Conservation (phyloP, 2,329 filamentous ascomycete genomes). For the Cladosporium sp. region DNA sequence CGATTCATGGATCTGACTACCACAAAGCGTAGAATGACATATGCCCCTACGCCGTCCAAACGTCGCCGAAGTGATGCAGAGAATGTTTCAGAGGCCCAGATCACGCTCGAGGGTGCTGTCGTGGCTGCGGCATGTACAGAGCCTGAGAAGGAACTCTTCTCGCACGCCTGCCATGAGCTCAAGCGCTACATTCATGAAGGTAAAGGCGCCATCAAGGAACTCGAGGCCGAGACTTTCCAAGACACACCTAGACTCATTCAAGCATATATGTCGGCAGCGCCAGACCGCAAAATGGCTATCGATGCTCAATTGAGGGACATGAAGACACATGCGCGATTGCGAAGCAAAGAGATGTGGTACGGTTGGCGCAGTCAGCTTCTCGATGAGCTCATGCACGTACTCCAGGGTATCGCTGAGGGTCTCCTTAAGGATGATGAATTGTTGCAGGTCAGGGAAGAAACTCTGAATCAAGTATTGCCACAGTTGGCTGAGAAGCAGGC, state of each 20-base stretch:
- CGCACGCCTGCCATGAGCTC: constrained; percentile 89
- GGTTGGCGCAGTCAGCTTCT: constrained; percentile 91
- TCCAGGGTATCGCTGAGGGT: constrained; percentile 69
- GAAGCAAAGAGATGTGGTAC: constrained; percentile 97
- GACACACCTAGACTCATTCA: constrained; percentile 89
- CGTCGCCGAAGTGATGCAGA: constrained; percentile 30
- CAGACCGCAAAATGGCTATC: constrained; percentile 80
- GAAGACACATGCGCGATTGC: constrained; percentile 82
- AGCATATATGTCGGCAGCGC: constrained; percentile 81
- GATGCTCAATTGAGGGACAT: constrained; percentile 97
- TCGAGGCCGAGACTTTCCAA: constrained; percentile 81
- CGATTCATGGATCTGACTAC: constrained; percentile 99
- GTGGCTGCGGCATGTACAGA: constrained; percentile 87
- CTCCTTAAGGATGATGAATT: constrained; percentile 70
- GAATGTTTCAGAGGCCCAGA: constrained; percentile 30
- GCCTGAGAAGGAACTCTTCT: constrained; percentile 89
- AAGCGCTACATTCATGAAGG: constrained; percentile 97
- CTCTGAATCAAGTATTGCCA: constrained; percentile 67
- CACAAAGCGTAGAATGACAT: constrained; percentile 84
- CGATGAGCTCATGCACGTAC: constrained; percentile 74
- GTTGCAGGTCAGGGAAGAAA: constrained; percentile 63
- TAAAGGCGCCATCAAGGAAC: constrained; percentile 80
- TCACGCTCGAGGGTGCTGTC: constrained; percentile 67
- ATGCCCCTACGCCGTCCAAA: constrained; percentile 49
- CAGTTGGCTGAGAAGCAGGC: constrained; percentile 57